Base-by-base conservation (phyloP, 305 asterid species). In the Solanum hybrid region DNA sequence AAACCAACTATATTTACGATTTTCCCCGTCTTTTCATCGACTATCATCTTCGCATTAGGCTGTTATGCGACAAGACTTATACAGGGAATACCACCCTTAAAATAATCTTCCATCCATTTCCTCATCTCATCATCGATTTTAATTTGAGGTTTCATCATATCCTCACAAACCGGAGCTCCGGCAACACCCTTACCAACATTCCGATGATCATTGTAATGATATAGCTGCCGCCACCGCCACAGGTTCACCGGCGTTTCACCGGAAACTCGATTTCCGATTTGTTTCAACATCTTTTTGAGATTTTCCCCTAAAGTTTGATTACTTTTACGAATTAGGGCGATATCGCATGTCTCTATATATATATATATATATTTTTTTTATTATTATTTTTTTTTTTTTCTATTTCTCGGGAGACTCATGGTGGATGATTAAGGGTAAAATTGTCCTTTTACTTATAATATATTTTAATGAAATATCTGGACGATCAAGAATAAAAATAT, bases 311-410 rank as follows among this genome's bases (percentile, higher is more conserved):
- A 51, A 2, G 4, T 15, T 51, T 51, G 66, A 51, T 51, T 51
- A 51, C 0, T 51, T 51, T 34, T 15, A 51, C 10, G 66, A 51
- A 51, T 17, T 51, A 0, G 66, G n/a, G 66, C 66, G 66, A 51
- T 51, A 51, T 15, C 64, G 0, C 22, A 14, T 13, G 19, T 42
- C 3, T 45, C 3, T 45, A 1, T 45, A 2, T 5, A 5, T 15
- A 0, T 5, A 51, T 40, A 10, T n/a, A n/a, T n/a, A n/a, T n/a
- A n/a, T n/a, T n/a, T n/a, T n/a, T n/a, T n/a, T n/a, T n/a, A n/a
- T n/a, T n/a, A n/a, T n/a, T n/a, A n/a, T n/a, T n/a, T 3, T 1
- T 38, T 0, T 11, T 1, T 14, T 14, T 14, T 2, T 34, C 35
- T 45, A 45, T 5, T 45, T 45, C 0, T 13, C 3, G 56, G 51